Base-by-base conservation (phyloP, 495 filamentous ascomycete species). In the Penicillium cinerascens region DNA sequence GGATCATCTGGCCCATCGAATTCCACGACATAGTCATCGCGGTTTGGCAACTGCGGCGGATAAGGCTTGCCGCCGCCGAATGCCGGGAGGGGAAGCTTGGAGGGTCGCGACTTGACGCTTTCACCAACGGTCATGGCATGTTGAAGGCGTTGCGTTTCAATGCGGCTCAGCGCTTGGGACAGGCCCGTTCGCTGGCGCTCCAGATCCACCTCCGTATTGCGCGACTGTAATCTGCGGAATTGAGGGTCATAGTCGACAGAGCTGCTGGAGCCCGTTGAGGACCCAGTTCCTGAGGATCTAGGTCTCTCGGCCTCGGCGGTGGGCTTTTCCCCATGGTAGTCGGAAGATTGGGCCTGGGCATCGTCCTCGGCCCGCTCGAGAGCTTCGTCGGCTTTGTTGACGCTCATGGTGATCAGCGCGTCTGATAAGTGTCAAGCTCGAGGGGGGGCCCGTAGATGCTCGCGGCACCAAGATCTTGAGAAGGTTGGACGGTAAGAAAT, bases 1-100 rank as follows among this genome's bases (percentile, higher is more conserved):
- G 88, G 87, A 66, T 92, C 88, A 56, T 87, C 74, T 11, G 80
- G 79, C 0, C 89, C 89, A 47, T 87, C 59, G 49, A 81, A 83
- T 48, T 82, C 77, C 8, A 83, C 78, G 15, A 82, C 72, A 56
- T 81, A 82, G 23, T 72, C 77, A 2, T 76, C 67, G 7, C 65
- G 60, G 25, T 69, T 64, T 4, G 78, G 78, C 3, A 95, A 61
- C 0, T 65, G 75, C 6, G 88, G 89, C 7, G 90, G 90, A 64
- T 86, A 92, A 4, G 86, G 79, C 69, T 91, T 93, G 1, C 88
- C 89, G 38, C 73, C 84, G 35, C 88, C 88, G 52, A 74, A 67
- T n/a, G 59, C 23, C 3, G 68, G 71, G 7, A 72, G 42, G 11
- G 67, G 84, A 56, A 71, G 82, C 60, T 67, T 78, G 0, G 80